Base-by-base conservation (phyloP, 495 filamentous ascomycete genomes). In the Letharia columbiana region DNA sequence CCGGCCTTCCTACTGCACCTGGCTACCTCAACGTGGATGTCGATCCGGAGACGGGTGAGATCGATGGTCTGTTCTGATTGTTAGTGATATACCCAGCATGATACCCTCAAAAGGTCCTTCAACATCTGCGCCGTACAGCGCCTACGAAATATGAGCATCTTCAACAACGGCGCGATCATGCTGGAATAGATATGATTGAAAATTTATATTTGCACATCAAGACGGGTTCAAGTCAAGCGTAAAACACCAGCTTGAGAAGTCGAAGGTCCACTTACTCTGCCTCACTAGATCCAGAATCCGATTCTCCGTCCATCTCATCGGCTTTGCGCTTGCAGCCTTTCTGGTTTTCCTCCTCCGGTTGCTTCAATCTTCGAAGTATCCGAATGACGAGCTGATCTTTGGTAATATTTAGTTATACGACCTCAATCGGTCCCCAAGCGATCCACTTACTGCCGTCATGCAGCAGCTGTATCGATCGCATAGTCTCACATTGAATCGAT, bases 21-120 rank as follows among this genome's bases (percentile, higher is more conserved):
- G 94, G 94, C 15, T 98, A 97, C 74, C 77, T 98, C 59, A 98
- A 98, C 71, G 93, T 96, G 20, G 94, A 98, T 70, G 89, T 98
- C 61, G 90, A 98, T 72, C 76, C 85, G 9, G 91, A 94, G 77
- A 97, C 93, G 42, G 94, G 92, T 52, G 93, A 98, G 78, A 96
- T 98, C 65, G 89, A 96, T 69, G 94, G 94, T 11, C 80, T 98
- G 60, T 98, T 98, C 76, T 98, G 88, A 75, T 70, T 50, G 31
- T 44, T 18, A 28, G 63, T 33, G 42, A 41, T 50, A 65, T 39
- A 44, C 42, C 12, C 17, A 45, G 33, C 20, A 37, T 47, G 47
- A 39, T 37, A 56, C 9, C 33, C 42, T 45, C 40, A 45, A 39
- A 40, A 44, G 10, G 31, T 33, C 20, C 44, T 68, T 68, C 65